phyloP scores from a whole-genome alignment of 495 filamentous ascomycete species.

The Penicillium cosmopolitanum region DNA sequence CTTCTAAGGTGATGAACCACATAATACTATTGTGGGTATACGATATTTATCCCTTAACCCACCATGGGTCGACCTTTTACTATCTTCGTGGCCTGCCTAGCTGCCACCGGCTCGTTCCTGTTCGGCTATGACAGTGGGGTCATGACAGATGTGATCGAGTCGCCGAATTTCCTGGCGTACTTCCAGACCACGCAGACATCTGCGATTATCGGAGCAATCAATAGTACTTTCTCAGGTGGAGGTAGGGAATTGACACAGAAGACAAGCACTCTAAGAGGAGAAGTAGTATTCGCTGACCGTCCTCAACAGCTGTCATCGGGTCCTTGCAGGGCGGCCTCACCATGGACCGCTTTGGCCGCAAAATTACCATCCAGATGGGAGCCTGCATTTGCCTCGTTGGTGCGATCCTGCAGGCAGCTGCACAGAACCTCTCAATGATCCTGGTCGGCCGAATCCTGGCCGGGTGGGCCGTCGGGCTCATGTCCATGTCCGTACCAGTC shows the following conservation, averaged over 20 bases:
- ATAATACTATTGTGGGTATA: neutral
- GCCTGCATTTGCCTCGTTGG: conserved; percentile 58
- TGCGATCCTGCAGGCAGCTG: conserved; percentile 57
- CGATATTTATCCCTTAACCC: neutral
- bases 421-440: conserved; percentile 58
- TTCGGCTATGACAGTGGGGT: conserved; percentile 62
- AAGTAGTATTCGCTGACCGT: neutral
- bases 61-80: conserved; percentile 50
- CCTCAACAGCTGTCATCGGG: conserved; percentile 35
- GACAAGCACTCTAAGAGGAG: conserved; percentile 10
- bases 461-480: conserved; percentile 63
- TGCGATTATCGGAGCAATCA: conserved; percentile 59
- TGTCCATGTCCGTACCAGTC: conserved; percentile 62
- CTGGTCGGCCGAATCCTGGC: conserved; percentile 64
- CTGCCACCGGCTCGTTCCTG: conserved; percentile 53
- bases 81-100: conserved; percentile 46
- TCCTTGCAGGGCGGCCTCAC: conserved; percentile 41
- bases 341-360: conserved; percentile 52
- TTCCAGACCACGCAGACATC: conserved; percentile 53
- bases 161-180: conserved; percentile 48
- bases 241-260: conserved; percentile 25
- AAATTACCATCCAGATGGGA: conserved; percentile 59
- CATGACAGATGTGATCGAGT: conserved; percentile 59
- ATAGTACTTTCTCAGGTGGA: conserved; percentile 59
- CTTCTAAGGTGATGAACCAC: neutral